These are phyloP conservation scores for Cercospora sojina DNA, from an alignment of 2,329 filamentous ascomycete genomes.

Conservation along the genomic window DNA sequence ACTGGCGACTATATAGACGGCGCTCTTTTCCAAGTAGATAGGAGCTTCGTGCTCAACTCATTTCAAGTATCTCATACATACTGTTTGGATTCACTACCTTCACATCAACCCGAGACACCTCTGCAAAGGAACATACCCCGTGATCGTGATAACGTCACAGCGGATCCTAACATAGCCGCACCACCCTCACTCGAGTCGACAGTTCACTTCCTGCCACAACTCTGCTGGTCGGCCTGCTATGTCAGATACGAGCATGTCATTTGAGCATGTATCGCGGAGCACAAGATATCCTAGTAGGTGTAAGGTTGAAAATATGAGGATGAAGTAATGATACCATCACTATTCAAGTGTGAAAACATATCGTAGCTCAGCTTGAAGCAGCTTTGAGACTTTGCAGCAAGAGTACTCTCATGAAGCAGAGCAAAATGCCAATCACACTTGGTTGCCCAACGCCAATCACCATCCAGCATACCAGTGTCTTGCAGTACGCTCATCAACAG, in stretches of 20 bases:
- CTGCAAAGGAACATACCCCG: too few species aligned
- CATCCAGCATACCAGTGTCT: background rate
- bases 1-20: too few species aligned
- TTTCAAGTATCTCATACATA: too few species aligned
- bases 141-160: too few species aligned
- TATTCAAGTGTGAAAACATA: background rate
- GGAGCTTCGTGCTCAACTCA: too few species aligned
- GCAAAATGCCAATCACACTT: background rate
- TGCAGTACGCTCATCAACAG: slow-evolving; percentile 7
- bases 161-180: too few species aligned
- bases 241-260: background rate
- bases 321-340: background rate
- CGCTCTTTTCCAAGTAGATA: too few species aligned
- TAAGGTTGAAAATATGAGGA: background rate
- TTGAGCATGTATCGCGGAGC: background rate
- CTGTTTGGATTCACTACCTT: too few species aligned
- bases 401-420: background rate
- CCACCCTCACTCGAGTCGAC: background rate
- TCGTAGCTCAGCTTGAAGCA: slow-evolving; percentile 1
- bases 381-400: slow-evolving; percentile 1
- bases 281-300: background rate
- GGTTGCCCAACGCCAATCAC: background rate
- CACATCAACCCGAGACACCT: too few species aligned
- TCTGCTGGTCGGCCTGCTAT: background rate
- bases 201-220: background rate